A percentile compares a stretch with the other conserved stretches of the same genome.
These are phyloP conservation scores for Saraca asoca DNA, from an alignment of 331 rosid species.

Conservation along the genomic window DNA sequence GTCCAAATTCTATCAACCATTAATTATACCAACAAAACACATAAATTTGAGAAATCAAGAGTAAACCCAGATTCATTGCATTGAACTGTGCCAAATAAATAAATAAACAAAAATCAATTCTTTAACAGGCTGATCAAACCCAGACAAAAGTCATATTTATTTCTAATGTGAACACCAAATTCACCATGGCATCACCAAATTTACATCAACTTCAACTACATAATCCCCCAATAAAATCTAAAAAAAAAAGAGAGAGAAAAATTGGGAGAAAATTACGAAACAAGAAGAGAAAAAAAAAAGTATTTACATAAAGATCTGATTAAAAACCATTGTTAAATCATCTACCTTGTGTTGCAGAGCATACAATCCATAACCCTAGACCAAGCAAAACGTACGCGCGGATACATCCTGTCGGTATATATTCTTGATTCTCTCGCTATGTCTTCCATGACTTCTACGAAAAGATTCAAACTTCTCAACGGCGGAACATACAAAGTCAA, in stretches of 20 bases:
- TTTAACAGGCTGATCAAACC: constrained; percentile 14
- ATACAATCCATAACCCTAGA: constrained; percentile 59
- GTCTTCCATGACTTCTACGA: constrained; percentile 69
- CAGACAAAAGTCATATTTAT: neutral
- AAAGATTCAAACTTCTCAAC: constrained; percentile 62
- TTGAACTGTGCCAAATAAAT: no score
- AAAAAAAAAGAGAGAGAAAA: neutral
- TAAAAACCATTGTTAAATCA: constrained; percentile 24
- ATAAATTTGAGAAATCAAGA: no score
- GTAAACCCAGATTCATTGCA: neutral
- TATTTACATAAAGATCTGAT: constrained; percentile 25
- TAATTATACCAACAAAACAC: no score
- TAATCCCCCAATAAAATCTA: constrained; percentile 12
- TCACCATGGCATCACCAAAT: neutral
- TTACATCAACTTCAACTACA: constrained; percentile 11
- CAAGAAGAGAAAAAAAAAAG: neutral
- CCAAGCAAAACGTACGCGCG: constrained; percentile 68
- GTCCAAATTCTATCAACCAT: no score
- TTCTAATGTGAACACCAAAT: neutral
- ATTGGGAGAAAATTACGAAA: no score
- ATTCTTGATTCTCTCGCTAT: constrained; percentile 56
- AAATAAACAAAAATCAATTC: no score
- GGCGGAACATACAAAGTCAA: constrained; percentile 78
- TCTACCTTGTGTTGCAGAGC: constrained; percentile 62
- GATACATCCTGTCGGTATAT: constrained; percentile 53